Conservation (phyloP, 2,329 filamentous ascomycete species). For the Penicillium sclerotiorum region DNA sequence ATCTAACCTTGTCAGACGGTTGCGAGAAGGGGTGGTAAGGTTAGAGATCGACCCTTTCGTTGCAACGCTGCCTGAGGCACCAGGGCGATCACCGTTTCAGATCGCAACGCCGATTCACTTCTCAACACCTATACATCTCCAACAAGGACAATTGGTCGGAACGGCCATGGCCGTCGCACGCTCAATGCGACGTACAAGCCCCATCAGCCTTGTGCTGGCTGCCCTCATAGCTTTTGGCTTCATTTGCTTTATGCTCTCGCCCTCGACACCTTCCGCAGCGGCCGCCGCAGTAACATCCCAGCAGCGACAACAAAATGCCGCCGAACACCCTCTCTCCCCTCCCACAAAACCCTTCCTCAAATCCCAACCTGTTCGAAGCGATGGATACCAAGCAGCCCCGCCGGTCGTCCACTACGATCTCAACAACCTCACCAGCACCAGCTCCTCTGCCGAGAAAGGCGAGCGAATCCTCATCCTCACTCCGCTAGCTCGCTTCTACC, state of each 20-base stretch:
- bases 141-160: constrained; percentile 13
- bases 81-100: constrained; percentile 14
- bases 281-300: constrained; percentile 52
- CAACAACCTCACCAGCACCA: constrained; percentile 87
- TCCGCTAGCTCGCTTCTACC: constrained; percentile 90
- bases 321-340: constrained; percentile 71
- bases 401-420: constrained; percentile 92
- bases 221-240: constrained; percentile 72
- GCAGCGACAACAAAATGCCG: constrained; percentile 59
- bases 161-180: constrained; percentile 61
- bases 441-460: constrained; percentile 72
- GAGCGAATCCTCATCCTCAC: constrained; percentile 92
- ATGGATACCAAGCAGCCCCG: constrained; percentile 64
- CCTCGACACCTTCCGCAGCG: constrained; percentile 52
- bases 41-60: not conserved
- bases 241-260: constrained; percentile 54
- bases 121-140: constrained; percentile 13
- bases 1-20: not conserved
- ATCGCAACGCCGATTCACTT: constrained; percentile 3
- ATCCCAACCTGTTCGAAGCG: constrained; percentile 52
- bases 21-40: not conserved
- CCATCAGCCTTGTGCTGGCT: constrained; percentile 73
- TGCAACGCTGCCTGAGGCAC: constrained; percentile 18
- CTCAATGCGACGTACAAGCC: constrained; percentile 75
- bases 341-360: constrained; percentile 76